phyloP scores from a whole-genome alignment of 148 eudicot species.

The Spergularia marina region DNA sequence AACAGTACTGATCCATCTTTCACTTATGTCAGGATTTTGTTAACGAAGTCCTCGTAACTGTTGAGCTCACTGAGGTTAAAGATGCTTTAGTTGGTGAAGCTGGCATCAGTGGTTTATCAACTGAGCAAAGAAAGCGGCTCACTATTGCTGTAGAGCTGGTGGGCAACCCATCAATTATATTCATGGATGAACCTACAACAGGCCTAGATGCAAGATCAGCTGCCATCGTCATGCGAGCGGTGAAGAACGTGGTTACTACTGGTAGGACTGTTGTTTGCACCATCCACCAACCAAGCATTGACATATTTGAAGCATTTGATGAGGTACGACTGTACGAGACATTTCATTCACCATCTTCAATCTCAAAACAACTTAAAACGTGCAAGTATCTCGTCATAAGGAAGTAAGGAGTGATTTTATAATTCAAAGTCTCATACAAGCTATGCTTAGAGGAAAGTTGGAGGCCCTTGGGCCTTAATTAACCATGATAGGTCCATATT shows the following conservation, averaged over 20 bases:
- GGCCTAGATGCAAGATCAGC: slow-evolving; percentile 15
- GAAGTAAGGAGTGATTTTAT: too few relatives aligned
- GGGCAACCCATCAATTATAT: slow-evolving; percentile 15
- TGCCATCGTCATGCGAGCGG: slow-evolving; percentile 17
- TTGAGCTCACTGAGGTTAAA: slow-evolving; percentile 7
- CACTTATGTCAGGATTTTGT: slow-evolving; percentile 35
- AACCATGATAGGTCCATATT: too few relatives aligned
- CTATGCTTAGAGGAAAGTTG: too few relatives aligned
- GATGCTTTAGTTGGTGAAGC: slow-evolving; percentile 13
- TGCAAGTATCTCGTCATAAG: too few relatives aligned
- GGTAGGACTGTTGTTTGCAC: slow-evolving; percentile 16
- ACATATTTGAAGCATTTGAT: slow-evolving; percentile 19
- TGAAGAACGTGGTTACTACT: slow-evolving; percentile 11
- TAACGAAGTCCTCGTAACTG: slow-evolving; percentile 11
- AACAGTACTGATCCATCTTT: neutral
- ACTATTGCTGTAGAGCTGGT: slow-evolving; percentile 11
- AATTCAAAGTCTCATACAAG: too few relatives aligned
- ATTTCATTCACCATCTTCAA: too few relatives aligned
- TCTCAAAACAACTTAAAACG: too few relatives aligned
- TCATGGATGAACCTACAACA: slow-evolving; percentile 20
- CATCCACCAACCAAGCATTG: slow-evolving; percentile 18
- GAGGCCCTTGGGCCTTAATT: too few relatives aligned
- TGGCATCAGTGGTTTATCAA: slow-evolving; percentile 13
- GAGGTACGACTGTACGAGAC: slow-evolving; percentile 1
- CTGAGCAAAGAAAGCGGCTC: slow-evolving; percentile 17